Conservation (phyloP, 805 yeast genomes). For the Kuraishia cidri region DNA sequence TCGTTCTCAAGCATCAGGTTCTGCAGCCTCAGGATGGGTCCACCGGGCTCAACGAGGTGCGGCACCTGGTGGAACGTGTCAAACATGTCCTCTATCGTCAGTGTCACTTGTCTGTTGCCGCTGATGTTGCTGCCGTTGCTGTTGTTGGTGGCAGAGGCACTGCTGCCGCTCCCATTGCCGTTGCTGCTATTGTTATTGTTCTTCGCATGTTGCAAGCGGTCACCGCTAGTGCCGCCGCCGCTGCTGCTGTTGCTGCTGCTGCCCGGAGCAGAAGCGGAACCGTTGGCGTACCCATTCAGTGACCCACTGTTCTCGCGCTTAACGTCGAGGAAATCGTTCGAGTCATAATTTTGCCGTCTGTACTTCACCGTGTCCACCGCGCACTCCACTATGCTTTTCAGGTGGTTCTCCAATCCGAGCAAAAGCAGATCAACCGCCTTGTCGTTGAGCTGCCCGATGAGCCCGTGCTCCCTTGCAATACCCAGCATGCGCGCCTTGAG, state of each 20-base stretch:
- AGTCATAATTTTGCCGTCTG: conserved; percentile 36
- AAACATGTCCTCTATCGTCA: conserved; percentile 59
- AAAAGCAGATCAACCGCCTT: conserved; percentile 69
- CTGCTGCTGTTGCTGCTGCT: background rate
- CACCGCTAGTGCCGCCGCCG: background rate
- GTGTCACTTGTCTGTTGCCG: conserved; percentile 18
- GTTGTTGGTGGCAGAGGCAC: background rate
- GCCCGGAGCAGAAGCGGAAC: background rate
- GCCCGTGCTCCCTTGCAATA: conserved; percentile 82
- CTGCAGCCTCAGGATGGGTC: conserved; percentile 44
- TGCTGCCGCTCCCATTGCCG: background rate
- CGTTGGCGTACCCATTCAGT: background rate
- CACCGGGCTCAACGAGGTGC: conserved; percentile 58
- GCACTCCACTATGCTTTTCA: conserved; percentile 65
- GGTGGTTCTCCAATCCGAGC: conserved; percentile 75
- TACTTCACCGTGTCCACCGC: conserved; percentile 66
- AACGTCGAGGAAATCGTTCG: conserved; percentile 21
- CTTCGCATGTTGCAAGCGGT: too few species aligned
- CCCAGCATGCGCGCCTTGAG: conserved; percentile 67
- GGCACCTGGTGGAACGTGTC: conserved; percentile 60
- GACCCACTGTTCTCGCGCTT: conserved; percentile 6
- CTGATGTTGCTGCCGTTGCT: background rate
- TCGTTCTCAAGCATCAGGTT: conserved; percentile 48
- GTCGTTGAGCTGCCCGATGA: conserved; percentile 72
- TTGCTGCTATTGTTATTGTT: background rate